phyloP scores from a whole-genome alignment of 768 basidiomycete genomes.

The Gelatoporia subvermispora region DNA sequence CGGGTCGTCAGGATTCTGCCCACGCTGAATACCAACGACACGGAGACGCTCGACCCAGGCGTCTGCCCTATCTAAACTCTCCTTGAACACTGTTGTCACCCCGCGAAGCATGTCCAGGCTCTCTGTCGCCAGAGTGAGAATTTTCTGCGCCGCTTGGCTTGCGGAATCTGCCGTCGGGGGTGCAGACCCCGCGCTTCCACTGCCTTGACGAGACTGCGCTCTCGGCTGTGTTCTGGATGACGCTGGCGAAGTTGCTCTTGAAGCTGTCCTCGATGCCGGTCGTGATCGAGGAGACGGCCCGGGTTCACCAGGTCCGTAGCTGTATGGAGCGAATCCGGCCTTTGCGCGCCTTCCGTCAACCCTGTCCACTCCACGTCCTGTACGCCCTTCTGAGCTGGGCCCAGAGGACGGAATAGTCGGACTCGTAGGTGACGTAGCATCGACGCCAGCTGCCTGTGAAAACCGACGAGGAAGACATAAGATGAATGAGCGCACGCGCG shows the following conservation, averaged over 20 bases:
- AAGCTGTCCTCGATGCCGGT: constrained; percentile 14
- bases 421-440: background rate
- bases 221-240: constrained; percentile 7
- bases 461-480: constrained; percentile 78
- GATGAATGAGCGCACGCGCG: constrained; percentile 71
- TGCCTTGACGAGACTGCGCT: constrained; percentile 22
- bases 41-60: constrained; percentile 85
- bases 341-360: constrained; percentile 16
- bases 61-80: constrained; percentile 84
- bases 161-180: constrained; percentile 49
- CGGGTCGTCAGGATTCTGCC: constrained; percentile 14
- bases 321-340: constrained; percentile 19
- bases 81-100: constrained; percentile 83
- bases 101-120: constrained; percentile 90
- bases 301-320: constrained; percentile 23
- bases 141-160: constrained; percentile 70
- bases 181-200: constrained; percentile 15
- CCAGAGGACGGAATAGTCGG: background rate
- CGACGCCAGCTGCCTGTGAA: constrained; percentile 42
- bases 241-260: constrained; percentile 26
- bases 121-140: constrained; percentile 82
- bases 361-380: background rate
- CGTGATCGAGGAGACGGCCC: constrained; percentile 23
- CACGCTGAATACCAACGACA: constrained; percentile 70
- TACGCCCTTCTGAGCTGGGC: background rate